phyloP scores from a whole-genome alignment of 352 stramenopile genomes.

The Phytopythium delawarense region DNA sequence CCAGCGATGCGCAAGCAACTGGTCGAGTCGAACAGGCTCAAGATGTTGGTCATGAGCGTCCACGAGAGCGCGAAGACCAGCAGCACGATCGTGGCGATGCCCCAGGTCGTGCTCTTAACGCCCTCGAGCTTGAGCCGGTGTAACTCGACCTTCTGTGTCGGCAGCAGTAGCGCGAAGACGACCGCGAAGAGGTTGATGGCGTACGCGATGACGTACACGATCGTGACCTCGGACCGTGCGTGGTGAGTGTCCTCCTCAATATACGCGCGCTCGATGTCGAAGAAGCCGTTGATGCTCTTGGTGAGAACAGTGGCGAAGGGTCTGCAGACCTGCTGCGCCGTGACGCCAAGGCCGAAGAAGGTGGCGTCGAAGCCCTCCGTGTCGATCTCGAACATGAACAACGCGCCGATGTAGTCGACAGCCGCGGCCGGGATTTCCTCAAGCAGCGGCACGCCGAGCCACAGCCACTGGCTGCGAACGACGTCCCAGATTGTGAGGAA shows the following conservation, averaged over 20 bases:
- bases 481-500: slow-evolving; percentile 70
- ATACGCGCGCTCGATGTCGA: slow-evolving; percentile 45
- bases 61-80: slow-evolving; percentile 43
- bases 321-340: slow-evolving; percentile 29
- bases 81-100: not conserved
- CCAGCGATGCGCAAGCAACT: slow-evolving; percentile 50
- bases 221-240: slow-evolving; percentile 48
- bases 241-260: slow-evolving; percentile 36
- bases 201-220: slow-evolving; percentile 59
- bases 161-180: slow-evolving; percentile 42
- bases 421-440: slow-evolving; percentile 42
- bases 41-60: slow-evolving; percentile 61
- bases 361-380: slow-evolving; percentile 48
- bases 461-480: slow-evolving; percentile 65
- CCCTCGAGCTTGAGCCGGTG: slow-evolving; percentile 39
- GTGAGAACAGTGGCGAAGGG: slow-evolving; percentile 53
- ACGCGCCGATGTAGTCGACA: slow-evolving; percentile 33
- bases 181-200: slow-evolving; percentile 40
- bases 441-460: slow-evolving; percentile 49
- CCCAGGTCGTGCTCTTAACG: slow-evolving; percentile 5
- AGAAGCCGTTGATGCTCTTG: slow-evolving; percentile 51
- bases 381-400: slow-evolving; percentile 55
- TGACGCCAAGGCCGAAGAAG: slow-evolving; percentile 42
- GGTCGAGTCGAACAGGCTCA: slow-evolving; percentile 51
- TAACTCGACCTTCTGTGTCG: slow-evolving; percentile 49